These are phyloP conservation scores for Sicyos baderoa DNA, from an alignment of 306 rosid genomes.

Conservation along the genomic window DNA sequence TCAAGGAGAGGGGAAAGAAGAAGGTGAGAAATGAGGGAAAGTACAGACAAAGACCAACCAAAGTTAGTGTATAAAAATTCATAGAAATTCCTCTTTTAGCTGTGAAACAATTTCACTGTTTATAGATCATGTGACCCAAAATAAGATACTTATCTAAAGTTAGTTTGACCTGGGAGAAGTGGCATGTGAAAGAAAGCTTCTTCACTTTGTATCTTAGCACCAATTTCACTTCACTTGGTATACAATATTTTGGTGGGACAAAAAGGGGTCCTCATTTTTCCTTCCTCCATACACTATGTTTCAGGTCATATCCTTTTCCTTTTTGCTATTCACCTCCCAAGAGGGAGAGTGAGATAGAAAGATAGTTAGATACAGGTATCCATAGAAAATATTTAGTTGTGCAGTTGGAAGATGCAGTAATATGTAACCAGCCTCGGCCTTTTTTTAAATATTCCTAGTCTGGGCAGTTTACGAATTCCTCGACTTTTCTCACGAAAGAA, in stretches of 20 bases:
- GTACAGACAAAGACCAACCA: conserved; percentile 20
- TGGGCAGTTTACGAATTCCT: no score
- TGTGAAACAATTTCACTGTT: conserved; percentile 6
- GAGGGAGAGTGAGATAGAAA: no score
- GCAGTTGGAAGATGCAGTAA: conserved; percentile 19
- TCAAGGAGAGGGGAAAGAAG: not conserved
- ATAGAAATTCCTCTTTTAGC: conserved; percentile 12
- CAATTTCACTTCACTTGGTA: conserved; percentile 13
- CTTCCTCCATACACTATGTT: conserved; percentile 12
- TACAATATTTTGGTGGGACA: conserved; percentile 4
- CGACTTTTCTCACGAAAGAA: no score
- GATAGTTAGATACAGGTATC: conserved; percentile 9
- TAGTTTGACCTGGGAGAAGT: conserved; percentile 11
- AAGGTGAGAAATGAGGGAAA: conserved; percentile 13
- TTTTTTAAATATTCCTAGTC: no score
- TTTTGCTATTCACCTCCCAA: conserved; percentile 5
- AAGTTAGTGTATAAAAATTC: conserved; percentile 16
- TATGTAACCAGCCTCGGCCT: conserved; percentile 14
- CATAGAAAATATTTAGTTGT: conserved; percentile 10
- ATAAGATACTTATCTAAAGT: conserved; percentile 13
- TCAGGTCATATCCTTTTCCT: not conserved
- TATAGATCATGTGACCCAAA: conserved; percentile 14
- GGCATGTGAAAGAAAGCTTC: conserved; percentile 15
- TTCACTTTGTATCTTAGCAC: conserved; percentile 11
- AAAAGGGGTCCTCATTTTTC: conserved; percentile 19